Evolutionary conservation across 2,329 filamentous ascomycete species (phyloP).

Genomic region (Venturia nashicola): DNA sequence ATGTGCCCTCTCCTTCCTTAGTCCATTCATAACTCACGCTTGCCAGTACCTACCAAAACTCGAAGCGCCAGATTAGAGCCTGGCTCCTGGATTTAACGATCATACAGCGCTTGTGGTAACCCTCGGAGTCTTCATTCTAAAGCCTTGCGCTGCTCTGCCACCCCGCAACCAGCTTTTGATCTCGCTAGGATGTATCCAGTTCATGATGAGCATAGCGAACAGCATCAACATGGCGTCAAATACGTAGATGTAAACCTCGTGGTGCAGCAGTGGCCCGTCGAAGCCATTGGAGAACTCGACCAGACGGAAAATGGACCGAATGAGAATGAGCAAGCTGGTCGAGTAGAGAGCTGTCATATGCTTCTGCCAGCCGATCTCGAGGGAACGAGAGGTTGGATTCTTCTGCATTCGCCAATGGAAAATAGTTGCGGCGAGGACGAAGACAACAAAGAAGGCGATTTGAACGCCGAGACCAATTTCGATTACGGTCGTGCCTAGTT

Average conservation of each 20-base stretch:
- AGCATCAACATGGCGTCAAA: conserved; percentile 37
- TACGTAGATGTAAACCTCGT: conserved; percentile 34
- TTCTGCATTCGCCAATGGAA: conserved; percentile 18
- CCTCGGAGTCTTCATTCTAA: background rate
- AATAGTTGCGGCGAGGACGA: conserved; percentile 24
- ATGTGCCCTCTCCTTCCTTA: background rate
- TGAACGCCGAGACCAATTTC: conserved; percentile 38
- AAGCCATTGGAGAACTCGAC: conserved; percentile 36
- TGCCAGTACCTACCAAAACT: background rate
- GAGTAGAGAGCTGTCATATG: conserved; percentile 32
- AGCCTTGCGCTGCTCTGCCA: background rate
- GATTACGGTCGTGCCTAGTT: conserved; percentile 31
- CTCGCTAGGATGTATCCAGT: conserved; percentile 21
- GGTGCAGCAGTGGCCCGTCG: conserved; percentile 29
- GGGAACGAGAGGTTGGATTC: conserved; percentile 12
- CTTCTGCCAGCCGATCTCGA: conserved; percentile 22
- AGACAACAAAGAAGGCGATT: conserved; percentile 38
- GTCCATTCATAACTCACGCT: background rate
- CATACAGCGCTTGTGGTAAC: background rate
- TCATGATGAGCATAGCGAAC: conserved; percentile 29
- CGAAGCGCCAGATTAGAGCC: background rate
- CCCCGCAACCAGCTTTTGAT: background rate
- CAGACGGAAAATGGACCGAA: conserved; percentile 37
- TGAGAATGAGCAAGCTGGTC: conserved; percentile 33
- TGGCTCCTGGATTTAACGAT: background rate